Evolutionary conservation across 2,329 filamentous ascomycete genomes (phyloP).

Genomic region (Ascocoryne sarcoides): DNA sequence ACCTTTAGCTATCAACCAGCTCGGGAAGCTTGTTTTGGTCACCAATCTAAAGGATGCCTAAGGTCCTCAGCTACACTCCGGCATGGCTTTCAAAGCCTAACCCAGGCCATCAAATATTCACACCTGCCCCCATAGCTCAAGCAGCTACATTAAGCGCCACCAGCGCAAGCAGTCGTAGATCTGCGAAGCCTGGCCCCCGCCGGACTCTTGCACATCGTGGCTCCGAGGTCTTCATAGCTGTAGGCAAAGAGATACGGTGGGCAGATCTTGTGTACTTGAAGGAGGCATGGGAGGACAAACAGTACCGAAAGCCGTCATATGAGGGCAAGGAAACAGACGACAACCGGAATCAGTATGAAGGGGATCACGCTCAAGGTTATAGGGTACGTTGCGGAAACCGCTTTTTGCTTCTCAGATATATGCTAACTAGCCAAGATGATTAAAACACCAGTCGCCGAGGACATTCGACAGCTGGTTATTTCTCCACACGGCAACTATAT

Average conservation of each 20-base stretch:
- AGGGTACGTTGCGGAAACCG: slow-evolving; percentile 34
- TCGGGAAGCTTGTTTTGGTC: too few species aligned
- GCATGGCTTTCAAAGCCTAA: slow-evolving; percentile 75
- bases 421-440: slow-evolving; percentile 59
- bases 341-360: slow-evolving; percentile 20
- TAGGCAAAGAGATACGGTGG: slow-evolving; percentile 88
- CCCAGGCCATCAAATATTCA: slow-evolving; percentile 72
- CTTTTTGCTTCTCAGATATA: slow-evolving; percentile 12
- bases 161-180: slow-evolving; percentile 32
- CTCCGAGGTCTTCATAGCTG: slow-evolving; percentile 81
- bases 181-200: slow-evolving; percentile 39
- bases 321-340: slow-evolving; percentile 15
- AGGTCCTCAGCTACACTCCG: slow-evolving; percentile 76
- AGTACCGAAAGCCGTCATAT: slow-evolving; percentile 13
- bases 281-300: slow-evolving; percentile 42
- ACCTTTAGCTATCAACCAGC: slow-evolving; percentile 5
- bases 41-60: slow-evolving; percentile 63
- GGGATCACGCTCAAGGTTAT: slow-evolving; percentile 35
- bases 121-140: slow-evolving; percentile 24
- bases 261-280: slow-evolving; percentile 75
- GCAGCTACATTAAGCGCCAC: slow-evolving; percentile 13
- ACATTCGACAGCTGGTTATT: slow-evolving; percentile 76
- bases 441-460: slow-evolving; percentile 67
- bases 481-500: slow-evolving; percentile 77
- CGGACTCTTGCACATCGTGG: slow-evolving; percentile 64